Conservation (phyloP, 208 protist genomes). For the Crithidia brevicula region DNA sequence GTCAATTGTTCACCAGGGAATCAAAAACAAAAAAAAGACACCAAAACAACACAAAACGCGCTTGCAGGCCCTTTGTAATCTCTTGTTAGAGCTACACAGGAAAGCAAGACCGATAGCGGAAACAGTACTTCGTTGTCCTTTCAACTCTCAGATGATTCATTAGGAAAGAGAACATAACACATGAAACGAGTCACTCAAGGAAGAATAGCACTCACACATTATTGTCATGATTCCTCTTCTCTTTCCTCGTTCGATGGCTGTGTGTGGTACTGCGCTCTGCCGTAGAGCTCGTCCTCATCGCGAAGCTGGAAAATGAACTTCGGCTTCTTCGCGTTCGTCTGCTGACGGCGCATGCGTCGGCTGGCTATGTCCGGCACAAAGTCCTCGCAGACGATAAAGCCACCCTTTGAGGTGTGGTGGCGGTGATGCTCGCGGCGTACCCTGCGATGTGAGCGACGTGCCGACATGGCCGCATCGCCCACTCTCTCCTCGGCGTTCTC, state of each 20-base stretch:
- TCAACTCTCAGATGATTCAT: no score
- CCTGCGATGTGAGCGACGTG: background rate
- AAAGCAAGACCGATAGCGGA: no score
- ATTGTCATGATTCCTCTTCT: background rate
- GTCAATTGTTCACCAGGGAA: no score
- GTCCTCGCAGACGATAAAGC: background rate
- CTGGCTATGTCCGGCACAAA: constrained; percentile 4
- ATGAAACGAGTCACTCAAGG: no score
- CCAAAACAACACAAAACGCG: no score
- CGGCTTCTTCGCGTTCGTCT: constrained; percentile 1
- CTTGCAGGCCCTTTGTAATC: no score
- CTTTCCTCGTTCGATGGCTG: background rate
- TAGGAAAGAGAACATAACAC: no score
- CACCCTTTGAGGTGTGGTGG: background rate
- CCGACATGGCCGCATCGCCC: background rate
- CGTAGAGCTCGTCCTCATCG: background rate
- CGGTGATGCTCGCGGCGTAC: constrained; percentile 1
- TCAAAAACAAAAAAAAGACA: no score
- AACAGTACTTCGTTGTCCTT: no score
- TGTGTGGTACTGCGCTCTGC: background rate
- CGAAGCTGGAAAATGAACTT: background rate
- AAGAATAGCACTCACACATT: no score
- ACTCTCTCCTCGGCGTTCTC: background rate
- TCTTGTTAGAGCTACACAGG: no score
- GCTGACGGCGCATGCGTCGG: background rate